Evolutionary conservation across 306 rosid species (phyloP).

Genomic region (Neltuma alba): DNA sequence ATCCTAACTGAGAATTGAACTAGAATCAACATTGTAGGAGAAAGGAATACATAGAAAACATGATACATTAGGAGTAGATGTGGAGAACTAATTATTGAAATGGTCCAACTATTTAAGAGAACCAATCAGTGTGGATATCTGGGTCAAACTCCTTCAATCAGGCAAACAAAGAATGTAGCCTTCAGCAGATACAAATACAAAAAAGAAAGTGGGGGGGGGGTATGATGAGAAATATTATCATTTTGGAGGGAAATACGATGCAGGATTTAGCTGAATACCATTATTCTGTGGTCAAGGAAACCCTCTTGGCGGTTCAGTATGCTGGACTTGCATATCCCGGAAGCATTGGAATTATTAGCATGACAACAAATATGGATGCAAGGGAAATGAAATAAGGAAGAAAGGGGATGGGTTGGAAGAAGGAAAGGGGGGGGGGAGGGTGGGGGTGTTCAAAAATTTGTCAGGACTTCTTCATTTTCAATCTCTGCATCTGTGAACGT

Average conservation of each 20-base stretch:
- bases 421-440: background rate
- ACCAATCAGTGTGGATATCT: background rate
- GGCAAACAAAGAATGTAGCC: background rate
- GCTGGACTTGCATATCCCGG: background rate
- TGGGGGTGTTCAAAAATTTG: slow-evolving; percentile 31
- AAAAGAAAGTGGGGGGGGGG: background rate
- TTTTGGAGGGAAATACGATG: background rate
- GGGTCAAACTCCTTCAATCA: background rate
- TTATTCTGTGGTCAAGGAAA: background rate
- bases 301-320: slow-evolving; percentile 6
- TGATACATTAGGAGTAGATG: background rate
- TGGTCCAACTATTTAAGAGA: background rate
- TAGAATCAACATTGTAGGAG: background rate
- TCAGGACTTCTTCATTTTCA: slow-evolving; percentile 53
- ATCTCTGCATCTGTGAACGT: slow-evolving; percentile 93
- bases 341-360: background rate
- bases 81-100: background rate
- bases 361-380: background rate
- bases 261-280: background rate
- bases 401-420: background rate
- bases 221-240: no score
- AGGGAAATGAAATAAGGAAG: background rate
- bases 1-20: background rate
- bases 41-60: background rate
- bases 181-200: background rate